phyloP scores from a whole-genome alignment of 805 yeast species.

The Wickerhamomyces bisporus region DNA sequence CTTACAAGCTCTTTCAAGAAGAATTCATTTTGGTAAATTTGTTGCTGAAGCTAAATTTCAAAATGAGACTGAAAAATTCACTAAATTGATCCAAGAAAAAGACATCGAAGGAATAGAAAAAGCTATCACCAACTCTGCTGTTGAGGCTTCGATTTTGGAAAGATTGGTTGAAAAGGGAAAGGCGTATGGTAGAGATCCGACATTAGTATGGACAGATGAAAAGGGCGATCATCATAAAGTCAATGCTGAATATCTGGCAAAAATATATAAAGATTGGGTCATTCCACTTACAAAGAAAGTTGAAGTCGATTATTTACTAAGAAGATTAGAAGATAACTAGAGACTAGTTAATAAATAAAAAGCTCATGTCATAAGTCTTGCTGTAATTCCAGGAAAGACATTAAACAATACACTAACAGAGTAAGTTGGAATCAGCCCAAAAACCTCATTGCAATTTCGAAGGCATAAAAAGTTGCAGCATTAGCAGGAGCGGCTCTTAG shows the following conservation, averaged over 20 bases:
- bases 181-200: constrained; percentile 86
- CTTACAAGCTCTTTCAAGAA: constrained; percentile 80
- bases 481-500: constrained; percentile 98
- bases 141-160: constrained; percentile 77
- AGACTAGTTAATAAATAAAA: neutral
- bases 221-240: constrained; percentile 56
- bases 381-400: too few relatives aligned
- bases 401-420: too few relatives aligned
- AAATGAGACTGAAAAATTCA: constrained; percentile 58
- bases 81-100: constrained; percentile 53
- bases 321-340: constrained; percentile 65
- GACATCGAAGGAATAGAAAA: constrained; percentile 71
- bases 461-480: constrained; percentile 93
- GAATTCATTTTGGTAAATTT: constrained; percentile 95
- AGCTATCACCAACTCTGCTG: constrained; percentile 82
- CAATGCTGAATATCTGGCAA: constrained; percentile 75
- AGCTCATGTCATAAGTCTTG: too few relatives aligned
- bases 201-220: constrained; percentile 61
- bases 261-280: constrained; percentile 79
- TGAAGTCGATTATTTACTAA: constrained; percentile 84
- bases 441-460: constrained; percentile 80
- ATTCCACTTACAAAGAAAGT: constrained; percentile 95
- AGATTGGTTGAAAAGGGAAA: constrained; percentile 77
- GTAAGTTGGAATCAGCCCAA: neutral
- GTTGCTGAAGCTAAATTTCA: constrained; percentile 94